A percentile compares a stretch with the other conserved stretches of the same genome.
Conservation (phyloP, 2,329 filamentous ascomycete species). For the Fusarium annulatum region DNA sequence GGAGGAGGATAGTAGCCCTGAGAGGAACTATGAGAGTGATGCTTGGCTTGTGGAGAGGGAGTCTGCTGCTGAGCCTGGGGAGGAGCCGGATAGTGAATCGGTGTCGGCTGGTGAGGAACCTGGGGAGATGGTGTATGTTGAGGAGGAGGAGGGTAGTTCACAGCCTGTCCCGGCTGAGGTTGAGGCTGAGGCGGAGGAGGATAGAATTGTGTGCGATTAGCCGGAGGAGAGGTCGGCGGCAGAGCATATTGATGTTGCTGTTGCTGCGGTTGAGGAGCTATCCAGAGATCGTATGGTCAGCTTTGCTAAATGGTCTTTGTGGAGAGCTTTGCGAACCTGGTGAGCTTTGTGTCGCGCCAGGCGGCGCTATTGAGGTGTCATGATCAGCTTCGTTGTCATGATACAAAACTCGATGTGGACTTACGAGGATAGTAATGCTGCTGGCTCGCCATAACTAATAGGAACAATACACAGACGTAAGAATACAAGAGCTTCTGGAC, state of each 20-base stretch:
- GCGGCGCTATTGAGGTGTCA: constrained; percentile 52
- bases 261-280: constrained; percentile 40
- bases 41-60: constrained; percentile 36
- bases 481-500: neutral
- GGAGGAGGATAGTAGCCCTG: constrained; percentile 38
- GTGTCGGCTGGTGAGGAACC: constrained; percentile 32
- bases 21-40: constrained; percentile 38
- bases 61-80: constrained; percentile 40
- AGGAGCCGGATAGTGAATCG: constrained; percentile 36
- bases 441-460: constrained; percentile 53
- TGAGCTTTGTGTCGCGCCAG: constrained; percentile 48
- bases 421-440: constrained; percentile 61
- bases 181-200: constrained; percentile 53
- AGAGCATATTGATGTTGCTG: constrained; percentile 57
- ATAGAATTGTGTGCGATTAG: constrained; percentile 59
- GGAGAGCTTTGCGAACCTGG: constrained; percentile 42
- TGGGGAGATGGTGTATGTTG: constrained; percentile 44
- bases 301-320: neutral
- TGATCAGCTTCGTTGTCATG: constrained; percentile 35
- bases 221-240: constrained; percentile 60
- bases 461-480: neutral
- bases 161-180: constrained; percentile 46
- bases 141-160: constrained; percentile 41
- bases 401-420: constrained; percentile 38
- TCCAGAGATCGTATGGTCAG: constrained; percentile 23